Evolutionary conservation across 306 rosid species (phyloP), one percentile per base, ranked within the genome.

Genomic region (Rosa multiflora): DNA sequence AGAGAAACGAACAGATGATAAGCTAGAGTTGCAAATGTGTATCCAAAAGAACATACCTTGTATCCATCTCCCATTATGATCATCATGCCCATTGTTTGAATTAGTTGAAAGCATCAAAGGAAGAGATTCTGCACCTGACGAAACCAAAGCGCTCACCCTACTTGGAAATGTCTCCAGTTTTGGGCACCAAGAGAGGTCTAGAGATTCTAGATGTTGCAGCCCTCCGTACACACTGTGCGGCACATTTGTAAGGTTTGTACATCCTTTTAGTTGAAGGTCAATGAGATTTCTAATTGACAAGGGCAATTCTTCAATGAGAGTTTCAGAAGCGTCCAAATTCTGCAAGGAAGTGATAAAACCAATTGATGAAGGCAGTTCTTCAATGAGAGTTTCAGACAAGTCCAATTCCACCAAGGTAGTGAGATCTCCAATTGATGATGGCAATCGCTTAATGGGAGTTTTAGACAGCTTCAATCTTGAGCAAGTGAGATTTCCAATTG

Each of bases 11-110:
- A 44, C 47, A 44, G 47, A 44, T 44, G 8, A 44, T 44, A 32
- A 32, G 35, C 47, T 7, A 8, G 10, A 44, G 47, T 7, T 2
- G 8, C 5, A 26, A 17, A 63, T 32, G 42, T 37, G 1, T 49
- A 4, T 49, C 5, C 18, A 4, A 13, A 67, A 39, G 11, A 48
- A 13, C 53, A 12, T 63, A 72, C 78, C 64, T 73, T 69, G 49
- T 63, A 39, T 72, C 77, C 82, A 17, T 53, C 8, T 75, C 76
- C 52, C 32, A 74, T 69, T 35, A 23, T n/a, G 5, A 18, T 6
- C 9, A 20, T 53, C 59, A 53, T 53, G 10, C 7, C 0, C 21
- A 53, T 1, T 0, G 59, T 17, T 17, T 53, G 23, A 53, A 53
- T 18, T 53, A 6, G 21, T 53, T 53, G 59, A 8, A 18, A 53